Evolutionary conservation across 108 stramenopile species (phyloP), one percentile per base, ranked within the genome.

Genomic region (Stephanodiscus minutulus): DNA sequence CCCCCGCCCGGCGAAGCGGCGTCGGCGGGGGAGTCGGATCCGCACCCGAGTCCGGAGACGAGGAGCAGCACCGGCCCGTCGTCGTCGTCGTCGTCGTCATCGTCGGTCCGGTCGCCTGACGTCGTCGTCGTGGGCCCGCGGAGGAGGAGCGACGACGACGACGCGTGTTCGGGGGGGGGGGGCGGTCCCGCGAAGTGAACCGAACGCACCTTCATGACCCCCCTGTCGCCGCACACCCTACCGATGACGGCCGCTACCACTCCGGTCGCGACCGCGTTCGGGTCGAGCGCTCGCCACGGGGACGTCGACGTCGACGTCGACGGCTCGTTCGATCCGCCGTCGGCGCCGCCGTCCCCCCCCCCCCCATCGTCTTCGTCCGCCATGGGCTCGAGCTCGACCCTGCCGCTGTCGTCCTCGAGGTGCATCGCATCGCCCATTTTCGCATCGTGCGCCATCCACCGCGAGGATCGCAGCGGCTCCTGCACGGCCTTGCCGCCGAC

Each of bases 381-480:
- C 39, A 39, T 39, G 8, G 80, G 41, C 37, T 53, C 17, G 35
- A 90, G 70, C 64, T 70, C 78, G 13, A 91, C 90, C 44, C 94
- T 87, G 15, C 94, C 94, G 64, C 82, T 85, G 55, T 91, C 89
- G 73, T 95, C 93, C 79, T 95, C 94, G 61, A 95, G 60, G 64
- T 82, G 81, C 24, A 92, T 71, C 18, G 76, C 68, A 70, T 95
- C 91, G 7, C 74, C 76, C 28, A 68, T 22, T 72, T 56, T 8
- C 61, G 65, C n/a, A 75, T 79, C 70, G 36, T 72, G 68, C 65
- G 72, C 39, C 39, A 61, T 50, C 48, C n/a, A n/a, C n/a, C n/a
- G n/a, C n/a, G n/a, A n/a, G n/a, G n/a, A n/a, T n/a, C n/a, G n/a
- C n/a, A n/a, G 47, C 63, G 62, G 66, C 62, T 22, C 35, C 52